phyloP scores from a whole-genome alignment of 108 stramenopile species.

The Schizochytrium sp. region DNA sequence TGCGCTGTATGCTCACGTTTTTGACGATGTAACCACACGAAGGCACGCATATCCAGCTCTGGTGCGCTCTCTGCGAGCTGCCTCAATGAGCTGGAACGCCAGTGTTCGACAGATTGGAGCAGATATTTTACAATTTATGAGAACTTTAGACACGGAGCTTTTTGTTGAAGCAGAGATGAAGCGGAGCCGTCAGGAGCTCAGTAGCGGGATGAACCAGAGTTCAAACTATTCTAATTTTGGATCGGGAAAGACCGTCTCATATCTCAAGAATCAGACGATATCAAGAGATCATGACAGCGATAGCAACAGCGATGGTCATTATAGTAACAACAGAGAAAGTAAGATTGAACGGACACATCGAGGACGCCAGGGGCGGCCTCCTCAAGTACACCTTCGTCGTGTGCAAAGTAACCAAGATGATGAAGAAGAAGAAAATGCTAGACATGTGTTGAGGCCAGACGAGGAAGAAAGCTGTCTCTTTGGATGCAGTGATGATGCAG shows the following conservation, averaged over 20 bases:
- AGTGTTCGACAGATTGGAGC: slow-evolving; percentile 36
- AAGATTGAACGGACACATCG: background rate
- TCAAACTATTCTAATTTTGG: too few species aligned
- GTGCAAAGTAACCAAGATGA: too few species aligned
- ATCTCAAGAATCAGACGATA: too few species aligned
- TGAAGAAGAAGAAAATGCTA: too few species aligned
- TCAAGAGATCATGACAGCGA: background rate
- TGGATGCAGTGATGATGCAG: too few species aligned
- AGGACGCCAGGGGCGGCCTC: too few species aligned
- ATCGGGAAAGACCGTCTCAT: too few species aligned
- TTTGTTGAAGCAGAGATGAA: background rate
- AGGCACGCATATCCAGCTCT: background rate
- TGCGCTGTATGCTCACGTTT: background rate
- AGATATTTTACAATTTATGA: slow-evolving; percentile 32
- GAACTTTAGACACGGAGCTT: slow-evolving; percentile 4
- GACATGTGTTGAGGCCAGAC: too few species aligned
- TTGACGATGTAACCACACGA: background rate
- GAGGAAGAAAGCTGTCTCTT: too few species aligned
- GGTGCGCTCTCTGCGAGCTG: background rate
- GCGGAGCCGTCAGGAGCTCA: background rate
- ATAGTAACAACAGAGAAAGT: background rate
- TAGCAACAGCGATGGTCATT: background rate
- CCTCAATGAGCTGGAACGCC: slow-evolving; percentile 24
- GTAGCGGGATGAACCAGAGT: too few species aligned
- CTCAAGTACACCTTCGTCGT: too few species aligned